Percentiles rank a stretch among this genome's conserved stretches.
These are phyloP conservation scores for Colletotrichum acutatum DNA, from an alignment of 2,329 filamentous ascomycete genomes.

Conservation along the genomic window DNA sequence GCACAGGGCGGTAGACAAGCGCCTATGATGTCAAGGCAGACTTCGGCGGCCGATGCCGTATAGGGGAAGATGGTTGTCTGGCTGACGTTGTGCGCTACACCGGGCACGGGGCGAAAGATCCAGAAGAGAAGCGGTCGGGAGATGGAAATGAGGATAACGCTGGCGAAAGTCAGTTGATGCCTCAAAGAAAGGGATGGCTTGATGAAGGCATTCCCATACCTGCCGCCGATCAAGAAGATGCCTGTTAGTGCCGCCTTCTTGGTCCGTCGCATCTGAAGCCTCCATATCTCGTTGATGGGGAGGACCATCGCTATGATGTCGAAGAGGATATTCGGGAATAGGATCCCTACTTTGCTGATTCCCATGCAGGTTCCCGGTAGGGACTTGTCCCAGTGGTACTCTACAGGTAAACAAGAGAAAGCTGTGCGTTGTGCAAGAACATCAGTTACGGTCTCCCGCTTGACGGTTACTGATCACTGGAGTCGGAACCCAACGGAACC, in stretches of 20 bases:
- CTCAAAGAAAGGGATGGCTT: neutral
- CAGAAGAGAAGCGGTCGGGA: neutral
- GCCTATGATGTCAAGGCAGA: constrained; percentile 1
- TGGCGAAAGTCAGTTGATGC: neutral
- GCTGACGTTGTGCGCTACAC: neutral
- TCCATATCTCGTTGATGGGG: neutral
- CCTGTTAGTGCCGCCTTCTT: neutral
- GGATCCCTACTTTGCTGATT: neutral
- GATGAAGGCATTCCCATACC: neutral
- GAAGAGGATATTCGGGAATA: neutral
- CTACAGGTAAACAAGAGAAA: neutral
- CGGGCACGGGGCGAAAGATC: neutral
- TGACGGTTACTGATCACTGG: too few relatives aligned
- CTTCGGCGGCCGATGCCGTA: neutral
- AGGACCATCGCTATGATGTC: neutral
- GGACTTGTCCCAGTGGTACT: neutral
- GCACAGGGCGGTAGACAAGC: neutral
- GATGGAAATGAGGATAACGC: neutral
- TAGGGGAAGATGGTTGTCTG: neutral
- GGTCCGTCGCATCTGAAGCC: neutral
- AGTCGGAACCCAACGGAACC: too few relatives aligned
- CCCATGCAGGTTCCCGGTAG: neutral
- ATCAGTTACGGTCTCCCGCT: neutral
- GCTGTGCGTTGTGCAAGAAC: neutral
- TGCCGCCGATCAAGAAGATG: neutral